Percentiles rank a stretch among this genome's conserved stretches.
Evolutionary conservation across 371 early-diverging fungal species (phyloP).

Genomic region (Mortierella sp.): DNA sequence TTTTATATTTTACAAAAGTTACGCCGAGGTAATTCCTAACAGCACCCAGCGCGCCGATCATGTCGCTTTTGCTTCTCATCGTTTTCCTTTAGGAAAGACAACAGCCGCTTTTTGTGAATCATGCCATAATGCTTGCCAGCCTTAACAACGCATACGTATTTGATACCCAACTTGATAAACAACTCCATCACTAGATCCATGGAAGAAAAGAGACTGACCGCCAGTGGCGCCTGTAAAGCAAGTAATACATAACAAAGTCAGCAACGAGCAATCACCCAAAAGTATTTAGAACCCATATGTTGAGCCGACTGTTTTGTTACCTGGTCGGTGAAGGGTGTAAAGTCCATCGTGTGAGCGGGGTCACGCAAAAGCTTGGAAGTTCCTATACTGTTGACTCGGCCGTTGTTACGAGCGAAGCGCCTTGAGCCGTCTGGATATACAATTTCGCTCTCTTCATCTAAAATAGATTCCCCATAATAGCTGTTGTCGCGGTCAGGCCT

Average conservation of each 20-base stretch:
- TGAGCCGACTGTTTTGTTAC: conserved; percentile 31
- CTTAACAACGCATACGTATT: conserved; percentile 71
- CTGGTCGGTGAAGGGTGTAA: conserved; percentile 83
- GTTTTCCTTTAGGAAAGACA: conserved; percentile 74
- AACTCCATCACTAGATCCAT: conserved; percentile 91
- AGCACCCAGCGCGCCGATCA: conserved; percentile 22
- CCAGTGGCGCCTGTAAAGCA: conserved; percentile 76
- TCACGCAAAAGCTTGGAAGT: conserved; percentile 31
- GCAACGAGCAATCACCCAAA: neutral
- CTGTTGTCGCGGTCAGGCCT: conserved; percentile 7
- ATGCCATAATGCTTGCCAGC: conserved; percentile 78
- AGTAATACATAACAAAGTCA: neutral
- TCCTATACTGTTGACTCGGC: conserved; percentile 35
- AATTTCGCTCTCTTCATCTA: conserved; percentile 2
- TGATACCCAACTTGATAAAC: conserved; percentile 86
- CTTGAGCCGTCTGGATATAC: conserved; percentile 10
- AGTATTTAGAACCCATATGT: neutral
- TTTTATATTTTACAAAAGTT: neutral
- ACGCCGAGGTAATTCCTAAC: neutral
- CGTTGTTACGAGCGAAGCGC: conserved; percentile 2
- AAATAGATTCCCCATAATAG: neutral
- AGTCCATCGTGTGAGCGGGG: conserved; percentile 63
- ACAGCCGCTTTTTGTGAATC: conserved; percentile 80
- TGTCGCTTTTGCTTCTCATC: conserved; percentile 60
- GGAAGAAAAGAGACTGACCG: conserved; percentile 78